These are phyloP conservation scores for Aspergillus asperescens DNA, from an alignment of 495 filamentous ascomycete species.

Conservation along the genomic window DNA sequence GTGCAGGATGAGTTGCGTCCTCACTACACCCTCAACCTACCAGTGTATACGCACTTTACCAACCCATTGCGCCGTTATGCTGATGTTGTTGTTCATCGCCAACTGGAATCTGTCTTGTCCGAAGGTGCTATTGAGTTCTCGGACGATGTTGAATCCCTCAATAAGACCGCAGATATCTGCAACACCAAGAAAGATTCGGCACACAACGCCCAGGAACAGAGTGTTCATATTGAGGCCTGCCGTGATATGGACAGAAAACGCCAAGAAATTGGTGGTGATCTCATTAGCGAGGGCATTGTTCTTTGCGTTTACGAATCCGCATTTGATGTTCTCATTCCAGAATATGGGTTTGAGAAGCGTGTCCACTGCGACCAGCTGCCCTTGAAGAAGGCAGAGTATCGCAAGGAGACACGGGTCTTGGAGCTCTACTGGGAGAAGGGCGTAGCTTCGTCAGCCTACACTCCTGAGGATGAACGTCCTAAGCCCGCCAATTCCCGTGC, in stretches of 20 bases:
- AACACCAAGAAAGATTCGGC: conserved; percentile 99
- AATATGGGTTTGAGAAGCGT: conserved; percentile 98
- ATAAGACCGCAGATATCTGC: conserved; percentile 91
- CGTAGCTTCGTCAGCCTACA: conserved; percentile 89
- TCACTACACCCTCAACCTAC: conserved; percentile 89
- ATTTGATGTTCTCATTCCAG: conserved; percentile 96
- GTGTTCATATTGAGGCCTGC: conserved; percentile 96
- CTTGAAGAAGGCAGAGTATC: conserved; percentile 95
- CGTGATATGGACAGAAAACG: conserved; percentile 86
- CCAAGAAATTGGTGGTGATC: conserved; percentile 77
- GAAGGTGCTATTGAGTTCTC: conserved; percentile 76
- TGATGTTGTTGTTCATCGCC: conserved; percentile 91
- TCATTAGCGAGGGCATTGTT: conserved; percentile 96
- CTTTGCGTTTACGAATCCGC: conserved; percentile 98
- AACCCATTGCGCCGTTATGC: conserved; percentile 92
- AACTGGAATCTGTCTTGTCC: conserved; percentile 83
- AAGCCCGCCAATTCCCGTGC: conserved; percentile 58
- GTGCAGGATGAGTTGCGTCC: conserved; percentile 64
- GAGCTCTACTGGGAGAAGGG: conserved; percentile 99
- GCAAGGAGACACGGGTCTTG: conserved; percentile 87
- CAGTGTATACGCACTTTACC: conserved; percentile 95
- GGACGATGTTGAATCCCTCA: conserved; percentile 81
- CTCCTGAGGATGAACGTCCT: conserved; percentile 94
- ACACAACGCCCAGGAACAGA: conserved; percentile 95
- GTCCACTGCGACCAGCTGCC: conserved; percentile 98